Percentiles rank a stretch among this genome's conserved stretches.
phyloP scores from a whole-genome alignment of 2,329 filamentous ascomycete genomes.

The Neopestalotiopsis sp. region DNA sequence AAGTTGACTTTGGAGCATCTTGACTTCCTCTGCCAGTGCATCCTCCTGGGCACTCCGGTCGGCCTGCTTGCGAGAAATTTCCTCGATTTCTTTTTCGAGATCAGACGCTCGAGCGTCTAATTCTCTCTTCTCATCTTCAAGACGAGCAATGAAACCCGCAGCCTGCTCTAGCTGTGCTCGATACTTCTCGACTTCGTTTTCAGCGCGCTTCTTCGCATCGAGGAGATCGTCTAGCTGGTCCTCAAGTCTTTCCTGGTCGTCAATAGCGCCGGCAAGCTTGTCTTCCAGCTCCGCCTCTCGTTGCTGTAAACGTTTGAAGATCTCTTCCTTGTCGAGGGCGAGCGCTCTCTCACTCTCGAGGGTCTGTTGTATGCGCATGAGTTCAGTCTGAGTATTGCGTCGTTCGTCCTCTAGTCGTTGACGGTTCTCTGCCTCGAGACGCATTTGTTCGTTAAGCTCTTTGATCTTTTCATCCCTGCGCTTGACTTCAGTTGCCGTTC shows the following conservation, averaged over 20 bases:
- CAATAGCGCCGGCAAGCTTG: slow-evolving; percentile 87
- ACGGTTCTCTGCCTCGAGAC: slow-evolving; percentile 74
- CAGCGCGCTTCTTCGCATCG: slow-evolving; percentile 85
- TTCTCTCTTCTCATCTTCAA: slow-evolving; percentile 86
- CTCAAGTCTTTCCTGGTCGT: slow-evolving; percentile 93
- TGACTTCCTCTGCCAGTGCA: slow-evolving; percentile 80
- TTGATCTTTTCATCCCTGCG: slow-evolving; percentile 93
- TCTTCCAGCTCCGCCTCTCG: slow-evolving; percentile 93
- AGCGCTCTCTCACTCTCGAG: slow-evolving; percentile 95
- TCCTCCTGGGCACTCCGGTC: slow-evolving; percentile 80
- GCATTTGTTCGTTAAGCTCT: slow-evolving; percentile 83
- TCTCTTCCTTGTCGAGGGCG: slow-evolving; percentile 97
- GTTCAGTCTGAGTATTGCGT: slow-evolving; percentile 83
- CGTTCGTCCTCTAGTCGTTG: slow-evolving; percentile 89
- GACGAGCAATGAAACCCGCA: slow-evolving; percentile 79
- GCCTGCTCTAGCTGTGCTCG: slow-evolving; percentile 90
- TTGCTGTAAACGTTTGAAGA: slow-evolving; percentile 92
- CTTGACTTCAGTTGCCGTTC: slow-evolving; percentile 92
- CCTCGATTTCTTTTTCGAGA: slow-evolving; percentile 73
- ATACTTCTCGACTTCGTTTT: slow-evolving; percentile 81
- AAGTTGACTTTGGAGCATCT: slow-evolving; percentile 90
- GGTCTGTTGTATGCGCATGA: slow-evolving; percentile 89
- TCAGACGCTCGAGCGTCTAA: slow-evolving; percentile 71
- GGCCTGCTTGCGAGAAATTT: slow-evolving; percentile 73
- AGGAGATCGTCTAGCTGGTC: slow-evolving; percentile 91